phyloP scores from a whole-genome alignment of 2,329 filamentous ascomycete genomes.

The Fusarium austroafricanum region DNA sequence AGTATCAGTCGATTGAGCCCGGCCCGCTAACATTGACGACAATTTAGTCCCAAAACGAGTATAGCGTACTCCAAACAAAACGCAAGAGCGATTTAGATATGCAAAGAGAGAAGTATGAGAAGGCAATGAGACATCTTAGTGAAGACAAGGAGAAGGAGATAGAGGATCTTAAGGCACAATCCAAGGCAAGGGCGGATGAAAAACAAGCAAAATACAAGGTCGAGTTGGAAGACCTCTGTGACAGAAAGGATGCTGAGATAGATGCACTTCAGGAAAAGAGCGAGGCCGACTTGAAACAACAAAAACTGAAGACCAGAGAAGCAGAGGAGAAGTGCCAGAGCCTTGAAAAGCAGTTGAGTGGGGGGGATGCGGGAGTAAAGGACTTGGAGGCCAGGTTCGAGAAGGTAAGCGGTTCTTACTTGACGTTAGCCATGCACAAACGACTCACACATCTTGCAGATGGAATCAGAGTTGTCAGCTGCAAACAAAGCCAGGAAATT shows the following conservation, averaged over 20 bases:
- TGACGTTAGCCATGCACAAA: conserved; percentile 43
- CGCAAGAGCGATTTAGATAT: conserved; percentile 28
- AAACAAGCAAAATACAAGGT: conserved; percentile 12
- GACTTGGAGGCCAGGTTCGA: conserved; percentile 40
- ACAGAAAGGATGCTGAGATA: conserved; percentile 25
- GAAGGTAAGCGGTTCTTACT: conserved; percentile 38
- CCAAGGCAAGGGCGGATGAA: conserved; percentile 24
- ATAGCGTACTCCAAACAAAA: conserved; percentile 38
- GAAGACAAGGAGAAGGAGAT: conserved; percentile 60
- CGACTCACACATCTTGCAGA: conserved; percentile 42
- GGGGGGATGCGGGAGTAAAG: conserved; percentile 33
- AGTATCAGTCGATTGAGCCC: not conserved
- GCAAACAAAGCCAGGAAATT: conserved; percentile 72
- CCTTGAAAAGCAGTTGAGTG: conserved; percentile 46
- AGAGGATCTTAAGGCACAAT: conserved; percentile 39
- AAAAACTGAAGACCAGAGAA: conserved; percentile 41
- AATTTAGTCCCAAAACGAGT: conserved; percentile 69
- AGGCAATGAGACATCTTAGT: conserved; percentile 13
- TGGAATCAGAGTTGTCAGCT: conserved; percentile 48
- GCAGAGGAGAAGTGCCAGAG: conserved; percentile 40
- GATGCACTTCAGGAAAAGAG: conserved; percentile 45
- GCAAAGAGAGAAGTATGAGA: conserved; percentile 26
- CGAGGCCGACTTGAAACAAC: conserved; percentile 38
- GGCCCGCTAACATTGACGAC: not conserved
- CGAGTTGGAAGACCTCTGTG: conserved; percentile 15